Evolutionary conservation across 257 asterid genomes (phyloP).

Genomic region (Coffea eugenioides): DNA sequence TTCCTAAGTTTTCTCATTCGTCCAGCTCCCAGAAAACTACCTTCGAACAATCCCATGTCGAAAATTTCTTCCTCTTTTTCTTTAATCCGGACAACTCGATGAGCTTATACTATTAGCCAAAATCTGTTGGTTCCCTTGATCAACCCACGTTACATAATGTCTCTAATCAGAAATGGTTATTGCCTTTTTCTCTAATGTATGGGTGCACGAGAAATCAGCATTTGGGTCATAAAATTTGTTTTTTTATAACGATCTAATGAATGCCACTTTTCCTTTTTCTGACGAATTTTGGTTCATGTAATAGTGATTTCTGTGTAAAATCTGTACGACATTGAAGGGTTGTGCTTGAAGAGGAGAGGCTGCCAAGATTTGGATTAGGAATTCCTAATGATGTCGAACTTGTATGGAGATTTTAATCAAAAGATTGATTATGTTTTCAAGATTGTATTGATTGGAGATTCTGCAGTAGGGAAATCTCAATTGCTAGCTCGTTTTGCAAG

Average conservation of each 20-base stretch:
- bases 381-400: slow-evolving; percentile 55
- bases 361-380: neutral
- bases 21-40: neutral
- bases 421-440: slow-evolving; percentile 88
- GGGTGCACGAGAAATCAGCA: slow-evolving; percentile 14
- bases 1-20: slow-evolving; percentile 25
- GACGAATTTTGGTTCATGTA: slow-evolving; percentile 9
- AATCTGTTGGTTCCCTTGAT: slow-evolving; percentile 3
- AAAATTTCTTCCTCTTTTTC: neutral
- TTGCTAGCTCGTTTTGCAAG: slow-evolving; percentile 83
- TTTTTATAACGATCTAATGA: slow-evolving; percentile 11
- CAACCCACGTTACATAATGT: neutral
- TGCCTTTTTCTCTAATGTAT: neutral
- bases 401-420: slow-evolving; percentile 70
- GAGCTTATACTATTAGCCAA: slow-evolving; percentile 2
- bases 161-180: slow-evolving; percentile 1
- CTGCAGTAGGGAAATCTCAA: slow-evolving; percentile 91
- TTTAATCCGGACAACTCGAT: slow-evolving; percentile 23
- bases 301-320: neutral
- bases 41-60: slow-evolving; percentile 7
- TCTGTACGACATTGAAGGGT: neutral
- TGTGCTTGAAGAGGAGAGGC: slow-evolving; percentile 19
- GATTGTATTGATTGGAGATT: slow-evolving; percentile 81
- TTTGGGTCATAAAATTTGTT: slow-evolving; percentile 15
- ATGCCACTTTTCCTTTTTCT: neutral